Evolutionary conservation across 495 filamentous ascomycete species (phyloP).

Genomic region (Patellaria atrata): DNA sequence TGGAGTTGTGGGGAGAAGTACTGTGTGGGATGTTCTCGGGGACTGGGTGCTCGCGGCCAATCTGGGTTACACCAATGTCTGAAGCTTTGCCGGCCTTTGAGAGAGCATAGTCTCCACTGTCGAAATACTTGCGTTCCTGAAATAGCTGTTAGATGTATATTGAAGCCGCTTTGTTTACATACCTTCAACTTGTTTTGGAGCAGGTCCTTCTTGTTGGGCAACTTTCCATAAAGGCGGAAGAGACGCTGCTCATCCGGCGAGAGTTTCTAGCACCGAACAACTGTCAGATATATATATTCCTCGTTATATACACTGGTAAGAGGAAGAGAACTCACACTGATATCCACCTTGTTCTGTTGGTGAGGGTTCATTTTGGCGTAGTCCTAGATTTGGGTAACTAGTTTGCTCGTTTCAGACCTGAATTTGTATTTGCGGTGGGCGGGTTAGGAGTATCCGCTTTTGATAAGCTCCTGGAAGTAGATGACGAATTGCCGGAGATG

Average conservation of each 20-base stretch:
- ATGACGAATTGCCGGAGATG: too few relatives aligned
- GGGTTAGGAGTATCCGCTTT: too few relatives aligned
- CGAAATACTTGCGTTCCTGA: conserved; percentile 97
- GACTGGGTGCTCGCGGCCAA: conserved; percentile 85
- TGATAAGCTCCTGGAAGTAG: too few relatives aligned
- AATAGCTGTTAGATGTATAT: conserved; percentile 8
- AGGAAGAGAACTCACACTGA: conserved; percentile 56
- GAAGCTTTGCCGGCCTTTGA: conserved; percentile 96
- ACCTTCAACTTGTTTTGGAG: conserved; percentile 93
- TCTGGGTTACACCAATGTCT: conserved; percentile 80
- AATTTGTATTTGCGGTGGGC: too few relatives aligned
- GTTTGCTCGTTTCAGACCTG: too few relatives aligned
- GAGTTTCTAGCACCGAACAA: conserved; percentile 51
- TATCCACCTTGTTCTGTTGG: conserved; percentile 92
- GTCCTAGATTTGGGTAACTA: conserved; percentile 20
- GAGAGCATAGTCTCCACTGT: conserved; percentile 94
- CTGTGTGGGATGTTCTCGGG: conserved; percentile 96
- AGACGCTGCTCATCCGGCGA: conserved; percentile 87
- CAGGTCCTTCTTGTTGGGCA: conserved; percentile 88
- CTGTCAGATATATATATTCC: conserved; percentile 1
- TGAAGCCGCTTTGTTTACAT: too few relatives aligned
- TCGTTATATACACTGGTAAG: background rate
- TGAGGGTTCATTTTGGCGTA: conserved; percentile 69
- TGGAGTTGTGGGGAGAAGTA: conserved; percentile 43
- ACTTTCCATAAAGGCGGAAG: conserved; percentile 91